Conservation (phyloP, 805 yeast species). For the Yarrowia hollandica region DNA sequence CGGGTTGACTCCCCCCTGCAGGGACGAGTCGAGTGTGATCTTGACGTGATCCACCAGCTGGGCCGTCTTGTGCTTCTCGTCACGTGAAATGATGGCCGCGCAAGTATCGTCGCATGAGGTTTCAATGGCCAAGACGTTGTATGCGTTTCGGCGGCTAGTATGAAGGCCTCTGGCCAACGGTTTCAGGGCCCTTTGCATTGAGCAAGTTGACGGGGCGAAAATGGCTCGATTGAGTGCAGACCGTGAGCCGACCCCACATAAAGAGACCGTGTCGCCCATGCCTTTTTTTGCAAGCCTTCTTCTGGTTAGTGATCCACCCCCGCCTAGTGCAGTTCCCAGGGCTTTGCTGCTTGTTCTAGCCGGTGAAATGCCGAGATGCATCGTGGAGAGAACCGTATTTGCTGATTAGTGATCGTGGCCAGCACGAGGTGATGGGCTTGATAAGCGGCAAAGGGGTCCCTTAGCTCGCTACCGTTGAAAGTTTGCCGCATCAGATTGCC, state of each 20-base stretch:
- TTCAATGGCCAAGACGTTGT: slow-evolving; percentile 75
- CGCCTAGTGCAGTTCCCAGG: no score
- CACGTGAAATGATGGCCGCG: slow-evolving; percentile 69
- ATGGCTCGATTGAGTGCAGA: no score
- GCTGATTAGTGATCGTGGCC: slow-evolving; percentile 7
- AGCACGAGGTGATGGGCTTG: not conserved
- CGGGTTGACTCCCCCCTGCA: slow-evolving; percentile 85
- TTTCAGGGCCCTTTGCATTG: no score
- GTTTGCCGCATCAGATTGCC: slow-evolving; percentile 24
- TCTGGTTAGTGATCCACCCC: slow-evolving; percentile 3
- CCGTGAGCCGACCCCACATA: slow-evolving; percentile 10
- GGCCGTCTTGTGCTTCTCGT: slow-evolving; percentile 44
- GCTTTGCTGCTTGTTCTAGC: not conserved
- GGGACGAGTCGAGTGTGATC: slow-evolving; percentile 62
- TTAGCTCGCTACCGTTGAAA: not conserved
- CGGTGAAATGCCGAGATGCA: slow-evolving; percentile 2
- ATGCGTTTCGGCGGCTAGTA: slow-evolving; percentile 1
- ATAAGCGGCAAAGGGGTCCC: not conserved
- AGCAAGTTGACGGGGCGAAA: no score
- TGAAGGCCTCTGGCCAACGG: no score
- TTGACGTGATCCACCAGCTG: slow-evolving; percentile 59
- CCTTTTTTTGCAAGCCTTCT: no score
- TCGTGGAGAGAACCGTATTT: not conserved
- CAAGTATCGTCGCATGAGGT: slow-evolving; percentile 96
- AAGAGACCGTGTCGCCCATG: not conserved